A percentile compares a stretch with the other conserved stretches of the same genome.
phyloP scores from a whole-genome alignment of 352 stramenopile species.

The Thalassiosira mediterranea region DNA sequence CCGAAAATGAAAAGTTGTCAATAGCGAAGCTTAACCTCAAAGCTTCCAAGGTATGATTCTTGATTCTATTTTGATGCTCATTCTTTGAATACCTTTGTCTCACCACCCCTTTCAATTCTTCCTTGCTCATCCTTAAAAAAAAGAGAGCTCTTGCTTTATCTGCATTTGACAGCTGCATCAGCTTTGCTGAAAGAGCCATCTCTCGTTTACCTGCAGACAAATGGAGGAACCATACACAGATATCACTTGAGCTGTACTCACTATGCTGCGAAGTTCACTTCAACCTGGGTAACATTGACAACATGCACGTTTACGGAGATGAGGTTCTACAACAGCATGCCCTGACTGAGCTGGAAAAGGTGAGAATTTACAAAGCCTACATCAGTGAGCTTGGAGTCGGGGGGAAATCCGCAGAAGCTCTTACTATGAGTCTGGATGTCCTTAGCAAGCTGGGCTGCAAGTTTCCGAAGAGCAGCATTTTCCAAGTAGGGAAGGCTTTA shows the following conservation, averaged over 20 bases:
- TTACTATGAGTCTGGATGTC: constrained; percentile 8
- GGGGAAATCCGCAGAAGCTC: neutral
- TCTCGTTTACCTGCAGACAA: neutral
- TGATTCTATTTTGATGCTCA: neutral
- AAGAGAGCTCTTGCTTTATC: neutral
- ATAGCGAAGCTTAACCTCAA: neutral
- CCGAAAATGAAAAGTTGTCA: neutral
- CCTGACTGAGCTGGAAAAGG: constrained; percentile 19
- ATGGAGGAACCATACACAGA: neutral
- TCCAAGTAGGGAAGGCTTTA: neutral
- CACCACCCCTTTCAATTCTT: neutral
- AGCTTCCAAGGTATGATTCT: neutral
- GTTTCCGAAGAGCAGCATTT: constrained; percentile 16
- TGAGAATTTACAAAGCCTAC: constrained; percentile 11
- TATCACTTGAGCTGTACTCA: constrained; percentile 11
- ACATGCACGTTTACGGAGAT: constrained; percentile 12
- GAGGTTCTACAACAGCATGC: constrained; percentile 12
- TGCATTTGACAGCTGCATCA: neutral
- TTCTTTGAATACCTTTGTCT: neutral
- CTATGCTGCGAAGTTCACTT: constrained; percentile 9
- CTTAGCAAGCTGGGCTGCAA: constrained; percentile 14
- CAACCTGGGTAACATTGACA: neutral
- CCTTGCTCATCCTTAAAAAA: neutral
- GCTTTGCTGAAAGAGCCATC: constrained; percentile 2
- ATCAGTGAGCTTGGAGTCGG: neutral